Percentiles rank a stretch among this genome's conserved stretches.
Conservation (phyloP, 305 asterid genomes). For the Fraxinus floribunda region DNA sequence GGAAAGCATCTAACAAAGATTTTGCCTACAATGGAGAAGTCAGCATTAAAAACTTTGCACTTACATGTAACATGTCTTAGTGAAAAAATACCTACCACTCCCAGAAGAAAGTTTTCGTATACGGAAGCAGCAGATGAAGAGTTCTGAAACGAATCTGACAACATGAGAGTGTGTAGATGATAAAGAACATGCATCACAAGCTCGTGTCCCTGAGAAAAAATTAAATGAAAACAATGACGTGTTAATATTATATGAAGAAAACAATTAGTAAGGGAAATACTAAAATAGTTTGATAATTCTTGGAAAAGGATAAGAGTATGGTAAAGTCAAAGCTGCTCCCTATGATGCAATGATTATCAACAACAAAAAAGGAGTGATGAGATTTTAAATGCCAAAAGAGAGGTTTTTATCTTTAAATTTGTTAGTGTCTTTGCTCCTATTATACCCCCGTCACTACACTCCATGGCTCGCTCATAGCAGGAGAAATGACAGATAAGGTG, state of each 20-base stretch:
- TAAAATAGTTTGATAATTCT: conserved; percentile 7
- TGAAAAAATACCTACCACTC: conserved; percentile 64
- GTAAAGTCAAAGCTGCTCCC: conserved; percentile 4
- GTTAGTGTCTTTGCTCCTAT: neutral
- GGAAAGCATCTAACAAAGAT: conserved; percentile 67
- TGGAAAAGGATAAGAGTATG: neutral
- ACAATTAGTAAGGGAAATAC: conserved; percentile 10
- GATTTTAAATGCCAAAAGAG: neutral
- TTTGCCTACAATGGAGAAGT: conserved; percentile 61
- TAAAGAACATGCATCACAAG: conserved; percentile 84
- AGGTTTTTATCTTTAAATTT: neutral
- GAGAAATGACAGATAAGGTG: neutral
- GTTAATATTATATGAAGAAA: conserved; percentile 9
- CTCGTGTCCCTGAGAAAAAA: conserved; percentile 78
- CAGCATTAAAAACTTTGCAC: conserved; percentile 27
- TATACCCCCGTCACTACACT: neutral
- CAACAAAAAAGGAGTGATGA: neutral
- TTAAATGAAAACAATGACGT: conserved; percentile 19
- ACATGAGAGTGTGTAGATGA: conserved; percentile 69
- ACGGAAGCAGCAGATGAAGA: conserved; percentile 57
- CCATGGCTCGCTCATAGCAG: neutral
- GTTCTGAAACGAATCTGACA: conserved; percentile 50
- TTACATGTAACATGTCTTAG: conserved; percentile 5
- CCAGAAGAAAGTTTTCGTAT: conserved; percentile 76
- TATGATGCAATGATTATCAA: neutral